Conservation (phyloP, 192 early-diverging fungal genomes). For the Coemansia sp. region DNA sequence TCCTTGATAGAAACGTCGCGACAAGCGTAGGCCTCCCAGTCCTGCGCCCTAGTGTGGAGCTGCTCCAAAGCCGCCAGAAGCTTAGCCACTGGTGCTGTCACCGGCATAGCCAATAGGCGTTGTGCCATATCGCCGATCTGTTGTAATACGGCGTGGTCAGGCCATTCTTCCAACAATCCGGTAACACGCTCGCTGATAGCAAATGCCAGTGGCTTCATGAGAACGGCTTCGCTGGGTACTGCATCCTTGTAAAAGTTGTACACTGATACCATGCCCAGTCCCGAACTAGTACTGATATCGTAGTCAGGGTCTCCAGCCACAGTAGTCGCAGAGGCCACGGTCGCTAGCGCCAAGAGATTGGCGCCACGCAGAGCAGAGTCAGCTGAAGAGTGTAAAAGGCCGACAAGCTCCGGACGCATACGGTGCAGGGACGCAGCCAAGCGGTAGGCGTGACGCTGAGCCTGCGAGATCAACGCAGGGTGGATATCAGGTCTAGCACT, state of each 20-base stretch:
- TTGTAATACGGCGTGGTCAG: conserved; percentile 86
- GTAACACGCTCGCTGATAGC: conserved; percentile 63
- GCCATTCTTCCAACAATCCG: conserved; percentile 79
- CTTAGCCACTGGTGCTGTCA: conserved; percentile 84
- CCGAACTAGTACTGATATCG: background rate
- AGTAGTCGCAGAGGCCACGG: conserved; percentile 20
- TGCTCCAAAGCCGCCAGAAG: conserved; percentile 88
- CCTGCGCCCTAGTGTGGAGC: conserved; percentile 84
- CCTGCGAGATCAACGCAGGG: conserved; percentile 15
- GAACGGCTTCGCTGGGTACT: conserved; percentile 73
- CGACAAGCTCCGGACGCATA: conserved; percentile 19
- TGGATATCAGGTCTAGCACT: conserved; percentile 15
- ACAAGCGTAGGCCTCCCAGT: conserved; percentile 92
- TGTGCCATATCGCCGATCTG: conserved; percentile 68
- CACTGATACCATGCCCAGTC: conserved; percentile 43
- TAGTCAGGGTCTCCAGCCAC: background rate
- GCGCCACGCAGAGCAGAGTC: conserved; percentile 39
- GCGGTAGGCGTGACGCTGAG: conserved; percentile 30
- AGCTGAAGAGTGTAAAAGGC: conserved; percentile 4
- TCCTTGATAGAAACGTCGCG: conserved; percentile 74
- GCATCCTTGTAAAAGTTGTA: conserved; percentile 92
- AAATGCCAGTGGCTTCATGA: conserved; percentile 63
- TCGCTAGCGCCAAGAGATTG: conserved; percentile 36
- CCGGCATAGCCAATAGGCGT: conserved; percentile 67
- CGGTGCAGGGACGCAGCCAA: conserved; percentile 32